These are phyloP conservation scores for Amphirosellinia nigrospora DNA, from an alignment of 495 filamentous ascomycete species.

Conservation along the genomic window DNA sequence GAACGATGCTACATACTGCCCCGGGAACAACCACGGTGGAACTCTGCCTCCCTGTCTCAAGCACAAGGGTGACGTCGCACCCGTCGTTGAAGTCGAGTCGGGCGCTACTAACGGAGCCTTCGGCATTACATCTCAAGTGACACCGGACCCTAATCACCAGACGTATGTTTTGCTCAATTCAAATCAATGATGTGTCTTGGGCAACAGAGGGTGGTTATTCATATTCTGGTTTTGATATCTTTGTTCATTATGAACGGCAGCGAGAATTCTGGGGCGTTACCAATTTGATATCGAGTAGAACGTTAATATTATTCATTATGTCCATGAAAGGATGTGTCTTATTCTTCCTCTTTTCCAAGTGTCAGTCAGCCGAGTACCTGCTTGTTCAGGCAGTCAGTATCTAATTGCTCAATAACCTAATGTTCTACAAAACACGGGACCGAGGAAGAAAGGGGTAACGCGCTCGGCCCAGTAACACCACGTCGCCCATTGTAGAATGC, in stretches of 20 bases:
- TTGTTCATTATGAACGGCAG: neutral
- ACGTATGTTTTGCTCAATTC: conserved; percentile 25
- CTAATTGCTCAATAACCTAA: neutral
- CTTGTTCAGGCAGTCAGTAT: neutral
- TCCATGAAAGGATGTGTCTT: neutral
- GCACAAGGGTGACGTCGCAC: conserved; percentile 24
- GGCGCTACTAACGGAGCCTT: neutral
- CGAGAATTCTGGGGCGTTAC: neutral
- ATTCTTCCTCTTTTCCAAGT: neutral
- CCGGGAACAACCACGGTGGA: conserved; percentile 59
- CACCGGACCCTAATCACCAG: conserved; percentile 29
- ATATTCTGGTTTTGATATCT: neutral
- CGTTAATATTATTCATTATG: neutral
- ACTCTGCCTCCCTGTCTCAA: conserved; percentile 31
- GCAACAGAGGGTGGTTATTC: neutral
- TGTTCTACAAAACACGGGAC: neutral
- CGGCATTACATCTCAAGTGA: conserved; percentile 8
- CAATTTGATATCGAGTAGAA: neutral
- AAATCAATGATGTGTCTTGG: neutral
- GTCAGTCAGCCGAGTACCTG: neutral
- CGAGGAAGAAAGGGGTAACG: too few species aligned
- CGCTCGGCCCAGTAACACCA: neutral
- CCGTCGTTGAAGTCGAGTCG: conserved; percentile 14
- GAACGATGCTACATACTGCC: conserved; percentile 63
- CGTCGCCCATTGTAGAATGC: neutral